Percentiles rank a stretch among this genome's conserved stretches.
Evolutionary conservation across 2,329 filamentous ascomycete genomes (phyloP).

Genomic region (Proliferodiscus dingleyae): DNA sequence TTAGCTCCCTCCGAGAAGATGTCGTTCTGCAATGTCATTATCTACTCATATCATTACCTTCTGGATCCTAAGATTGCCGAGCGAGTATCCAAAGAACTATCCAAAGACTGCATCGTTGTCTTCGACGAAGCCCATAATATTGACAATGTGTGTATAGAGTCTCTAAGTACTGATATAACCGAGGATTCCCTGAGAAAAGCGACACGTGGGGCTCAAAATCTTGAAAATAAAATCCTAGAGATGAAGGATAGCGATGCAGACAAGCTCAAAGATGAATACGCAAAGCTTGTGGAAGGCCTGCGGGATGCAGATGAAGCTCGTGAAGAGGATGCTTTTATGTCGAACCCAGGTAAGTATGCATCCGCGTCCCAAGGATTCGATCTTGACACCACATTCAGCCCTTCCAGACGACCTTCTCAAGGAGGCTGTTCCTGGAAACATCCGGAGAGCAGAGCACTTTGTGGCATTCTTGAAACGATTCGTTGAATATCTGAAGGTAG

Average conservation of each 20-base stretch:
- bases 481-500: constrained; percentile 86
- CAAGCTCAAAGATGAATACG: constrained; percentile 91
- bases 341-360: constrained; percentile 59
- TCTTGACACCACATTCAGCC: constrained; percentile 40
- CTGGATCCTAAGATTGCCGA: constrained; percentile 98
- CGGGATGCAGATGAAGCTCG: constrained; percentile 83
- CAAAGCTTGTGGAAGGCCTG: constrained; percentile 89
- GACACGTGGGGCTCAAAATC: constrained; percentile 80
- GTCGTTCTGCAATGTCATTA: constrained; percentile 99
- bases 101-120: constrained; percentile 96
- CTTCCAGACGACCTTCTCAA: constrained; percentile 90
- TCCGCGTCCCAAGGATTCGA: not conserved
- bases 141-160: constrained; percentile 98
- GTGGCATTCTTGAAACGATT: constrained; percentile 92
- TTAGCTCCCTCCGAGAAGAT: constrained; percentile 68
- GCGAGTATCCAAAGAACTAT: constrained; percentile 74
- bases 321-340: constrained; percentile 94
- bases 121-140: constrained; percentile 99
- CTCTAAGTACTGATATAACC: constrained; percentile 91
- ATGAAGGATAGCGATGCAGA: constrained; percentile 96
- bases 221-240: constrained; percentile 85
- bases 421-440: constrained; percentile 95
- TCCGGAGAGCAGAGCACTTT: constrained; percentile 92
- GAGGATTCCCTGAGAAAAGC: constrained; percentile 92
- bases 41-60: constrained; percentile 98